These are phyloP conservation scores for Musa beccarii DNA, from an alignment of 176 grass and related monocot genomes.

Conservation along the genomic window DNA sequence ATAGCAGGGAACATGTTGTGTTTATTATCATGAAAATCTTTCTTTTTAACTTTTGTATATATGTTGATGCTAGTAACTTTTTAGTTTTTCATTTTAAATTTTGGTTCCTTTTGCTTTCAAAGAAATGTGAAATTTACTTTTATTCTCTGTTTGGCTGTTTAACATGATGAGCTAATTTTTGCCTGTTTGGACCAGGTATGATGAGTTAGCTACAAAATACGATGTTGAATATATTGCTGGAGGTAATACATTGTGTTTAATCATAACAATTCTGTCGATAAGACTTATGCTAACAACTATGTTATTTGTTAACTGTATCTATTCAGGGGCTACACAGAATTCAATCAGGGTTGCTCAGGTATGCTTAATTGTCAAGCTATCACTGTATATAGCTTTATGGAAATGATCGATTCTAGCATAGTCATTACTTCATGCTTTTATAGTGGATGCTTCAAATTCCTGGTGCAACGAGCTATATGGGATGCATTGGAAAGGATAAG, in stretches of 20 bases:
- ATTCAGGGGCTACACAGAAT: conserved; percentile 90
- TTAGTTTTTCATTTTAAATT: too few species aligned
- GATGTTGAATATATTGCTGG: conserved; percentile 95
- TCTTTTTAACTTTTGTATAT: too few species aligned
- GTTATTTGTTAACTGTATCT: conserved; percentile 14
- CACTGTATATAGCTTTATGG: background rate
- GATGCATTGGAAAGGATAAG: conserved; percentile 93
- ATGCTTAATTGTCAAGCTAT: conserved; percentile 13
- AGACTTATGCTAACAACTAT: background rate
- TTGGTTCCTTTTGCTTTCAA: background rate
- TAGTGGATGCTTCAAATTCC: conserved; percentile 99
- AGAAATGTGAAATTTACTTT: too few species aligned
- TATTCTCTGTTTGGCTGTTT: background rate
- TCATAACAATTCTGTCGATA: background rate
- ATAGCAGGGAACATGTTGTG: too few species aligned
- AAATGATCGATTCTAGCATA: background rate
- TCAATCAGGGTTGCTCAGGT: conserved; percentile 97
- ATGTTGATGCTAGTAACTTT: too few species aligned
- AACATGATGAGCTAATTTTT: background rate
- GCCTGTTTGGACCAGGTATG: conserved; percentile 42
- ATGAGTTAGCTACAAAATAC: conserved; percentile 66
- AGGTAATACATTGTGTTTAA: conserved; percentile 37
- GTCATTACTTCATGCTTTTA: conserved; percentile 14
- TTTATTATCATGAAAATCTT: too few species aligned
- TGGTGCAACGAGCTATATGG: conserved; percentile 87